Conservation (phyloP, 306 rosid genomes). For the Morella rubra region DNA sequence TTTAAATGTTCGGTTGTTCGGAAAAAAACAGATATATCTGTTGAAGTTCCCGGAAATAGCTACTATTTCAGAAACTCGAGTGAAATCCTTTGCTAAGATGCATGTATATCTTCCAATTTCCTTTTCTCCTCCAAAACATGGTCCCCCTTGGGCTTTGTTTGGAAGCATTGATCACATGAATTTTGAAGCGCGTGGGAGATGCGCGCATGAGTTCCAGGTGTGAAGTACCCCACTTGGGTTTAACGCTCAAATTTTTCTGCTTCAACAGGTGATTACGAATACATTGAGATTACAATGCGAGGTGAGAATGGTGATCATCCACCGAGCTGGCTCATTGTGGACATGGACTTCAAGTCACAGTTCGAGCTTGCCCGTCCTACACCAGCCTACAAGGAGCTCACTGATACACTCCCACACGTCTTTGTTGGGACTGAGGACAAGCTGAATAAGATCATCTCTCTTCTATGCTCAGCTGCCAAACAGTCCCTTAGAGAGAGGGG, state of each 20-base stretch:
- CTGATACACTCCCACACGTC: slow-evolving; percentile 47
- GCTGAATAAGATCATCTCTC: slow-evolving; percentile 46
- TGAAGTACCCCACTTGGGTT: not conserved
- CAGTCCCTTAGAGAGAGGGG: slow-evolving; percentile 71
- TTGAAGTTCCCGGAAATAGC: not conserved
- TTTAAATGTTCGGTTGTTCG: not conserved
- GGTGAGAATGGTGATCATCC: slow-evolving; percentile 27
- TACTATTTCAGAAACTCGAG: not conserved
- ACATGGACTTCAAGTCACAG: slow-evolving; percentile 75
- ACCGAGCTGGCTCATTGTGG: slow-evolving; percentile 54
- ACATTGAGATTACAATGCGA: slow-evolving; percentile 44
- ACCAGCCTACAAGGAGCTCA: slow-evolving; percentile 47
- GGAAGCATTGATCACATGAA: not conserved
- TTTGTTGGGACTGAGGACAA: slow-evolving; percentile 64
- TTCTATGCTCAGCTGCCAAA: slow-evolving; percentile 70
- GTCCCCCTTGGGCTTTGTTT: not conserved
- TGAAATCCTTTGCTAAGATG: not conserved
- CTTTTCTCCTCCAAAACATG: not conserved
- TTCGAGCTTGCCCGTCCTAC: slow-evolving; percentile 83
- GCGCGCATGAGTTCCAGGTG: not conserved
- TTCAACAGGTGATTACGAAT: slow-evolving; percentile 63
- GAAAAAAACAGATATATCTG: not conserved
- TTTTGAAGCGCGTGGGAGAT: not conserved
- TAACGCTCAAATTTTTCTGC: not conserved
- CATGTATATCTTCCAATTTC: not conserved